phyloP scores from a whole-genome alignment of 352 stramenopile genomes.

The Bremia lactucae region DNA sequence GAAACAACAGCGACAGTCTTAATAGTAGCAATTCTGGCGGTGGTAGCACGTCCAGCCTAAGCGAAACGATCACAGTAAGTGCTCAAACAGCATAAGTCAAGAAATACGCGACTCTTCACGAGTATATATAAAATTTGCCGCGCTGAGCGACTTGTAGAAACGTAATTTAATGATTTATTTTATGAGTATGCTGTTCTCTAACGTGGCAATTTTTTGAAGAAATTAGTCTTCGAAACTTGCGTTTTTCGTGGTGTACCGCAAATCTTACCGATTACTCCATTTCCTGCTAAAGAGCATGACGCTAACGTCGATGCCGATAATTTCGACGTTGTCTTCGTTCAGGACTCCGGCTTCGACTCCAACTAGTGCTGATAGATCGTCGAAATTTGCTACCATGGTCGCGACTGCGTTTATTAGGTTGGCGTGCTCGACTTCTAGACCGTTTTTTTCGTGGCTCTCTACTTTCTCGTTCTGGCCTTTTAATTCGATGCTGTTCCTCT shows the following conservation, averaged over 20 bases:
- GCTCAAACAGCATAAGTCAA: slow-evolving; percentile 2
- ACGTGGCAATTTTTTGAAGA: no score
- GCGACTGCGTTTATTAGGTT: slow-evolving; percentile 2
- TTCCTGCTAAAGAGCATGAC: no score
- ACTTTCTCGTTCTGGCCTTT: slow-evolving; percentile 1
- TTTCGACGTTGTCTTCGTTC: slow-evolving; percentile 25
- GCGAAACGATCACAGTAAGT: not conserved
- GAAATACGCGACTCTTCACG: not conserved
- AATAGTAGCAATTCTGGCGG: slow-evolving; percentile 2
- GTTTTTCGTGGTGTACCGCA: not conserved
- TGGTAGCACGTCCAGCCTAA: slow-evolving; percentile 1
- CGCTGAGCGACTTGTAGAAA: no score
- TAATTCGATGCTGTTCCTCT: not conserved
- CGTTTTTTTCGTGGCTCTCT: slow-evolving; percentile 7
- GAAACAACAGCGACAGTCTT: slow-evolving; percentile 4
- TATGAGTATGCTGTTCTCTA: no score
- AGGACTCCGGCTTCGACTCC: slow-evolving; percentile 22
- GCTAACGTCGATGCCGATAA: slow-evolving; percentile 29
- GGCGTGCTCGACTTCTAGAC: slow-evolving; percentile 14
- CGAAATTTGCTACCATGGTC: slow-evolving; percentile 5
- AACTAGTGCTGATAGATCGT: slow-evolving; percentile 21
- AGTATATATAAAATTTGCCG: no score
- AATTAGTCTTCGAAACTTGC: no score
- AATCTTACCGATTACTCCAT: not conserved
- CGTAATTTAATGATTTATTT: no score